Conservation (phyloP, 345 rosid species). For the Eucalyptus globulus region DNA sequence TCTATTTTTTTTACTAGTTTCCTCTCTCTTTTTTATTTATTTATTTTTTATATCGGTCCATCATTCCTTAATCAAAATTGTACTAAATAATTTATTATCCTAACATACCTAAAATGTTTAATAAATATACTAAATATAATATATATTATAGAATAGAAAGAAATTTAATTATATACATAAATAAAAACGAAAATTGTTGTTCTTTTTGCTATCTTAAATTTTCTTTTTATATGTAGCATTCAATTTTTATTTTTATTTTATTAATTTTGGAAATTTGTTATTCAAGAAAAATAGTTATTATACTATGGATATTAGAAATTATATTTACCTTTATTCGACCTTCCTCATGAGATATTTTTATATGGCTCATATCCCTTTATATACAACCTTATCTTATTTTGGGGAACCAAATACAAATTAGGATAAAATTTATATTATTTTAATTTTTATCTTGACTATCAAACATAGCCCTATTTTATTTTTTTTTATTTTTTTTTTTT, state of each 20-base stretch:
- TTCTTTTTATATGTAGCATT: not conserved
- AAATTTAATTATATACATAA: no score
- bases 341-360: not conserved
- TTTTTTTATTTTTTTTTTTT: no score
- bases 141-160: not conserved
- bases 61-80: not conserved
- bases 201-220: not conserved
- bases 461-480: not conserved
- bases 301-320: no score
- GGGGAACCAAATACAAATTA: not conserved
- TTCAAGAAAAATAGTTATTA: not conserved
- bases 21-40: no score
- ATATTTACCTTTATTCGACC: fast-evolving
- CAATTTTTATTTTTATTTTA: no score
- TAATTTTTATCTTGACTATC: not conserved
- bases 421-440: no score
- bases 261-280: no score
- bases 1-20: no score
- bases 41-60: not conserved
- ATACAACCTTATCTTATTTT: not conserved
- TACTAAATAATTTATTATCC: not conserved
- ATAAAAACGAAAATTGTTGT: not conserved
- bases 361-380: fast-evolving
- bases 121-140: no score
- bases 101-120: no score